Base-by-base conservation (phyloP, 1,139 yeast genomes). In the Blastobotrys aristatus region DNA sequence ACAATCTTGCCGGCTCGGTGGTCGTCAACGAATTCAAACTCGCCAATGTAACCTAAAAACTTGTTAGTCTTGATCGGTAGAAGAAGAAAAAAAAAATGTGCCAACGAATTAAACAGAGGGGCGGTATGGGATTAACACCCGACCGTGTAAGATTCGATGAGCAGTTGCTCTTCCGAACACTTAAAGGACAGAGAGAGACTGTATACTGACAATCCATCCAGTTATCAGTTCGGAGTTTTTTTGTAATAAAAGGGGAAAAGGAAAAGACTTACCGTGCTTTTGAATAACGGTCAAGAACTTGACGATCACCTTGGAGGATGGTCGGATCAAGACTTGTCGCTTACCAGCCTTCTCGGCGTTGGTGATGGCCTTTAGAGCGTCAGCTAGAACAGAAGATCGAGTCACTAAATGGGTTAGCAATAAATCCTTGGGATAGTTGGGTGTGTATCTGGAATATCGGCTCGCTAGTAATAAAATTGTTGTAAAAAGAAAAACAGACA, bases 281-380 rank as follows among this genome's bases (percentile, higher is more conserved):
- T 92, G 98, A 87, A 92, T 90, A 63, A 92, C 98, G 68, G 88
- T 81, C 74, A 92, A 80, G 75, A 90, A 92, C 77, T 89, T 92
- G 80, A 92, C 79, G 74, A 92, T 89, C 64, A 92, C 98, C 82
- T 92, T 92, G 69, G 98, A 92, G 49, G 97, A 90, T 61, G 98
- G 98, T 83, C 98, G 88, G 73, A 92, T 81, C 72, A 92, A 76
- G 63, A 92, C 98, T 80, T 92, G 98, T 78, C 98, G 87, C 80
- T 92, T 92, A 75, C 98, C 98, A 72, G 97, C 83, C 77, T 90
- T 92, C 79, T 92, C 98, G 73, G 98, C 98, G 74, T 92, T 92
- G 90, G 90, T 88, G 73, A 92, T 92, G 66, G 96, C 82, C 74
- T 92, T 90, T 71, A 92, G 85, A 71, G 98, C 97, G 78, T 92